Percentiles rank a stretch among this genome's conserved stretches.
phyloP scores from a whole-genome alignment of 2,329 filamentous ascomycete genomes.

The Phoma herbarum region DNA sequence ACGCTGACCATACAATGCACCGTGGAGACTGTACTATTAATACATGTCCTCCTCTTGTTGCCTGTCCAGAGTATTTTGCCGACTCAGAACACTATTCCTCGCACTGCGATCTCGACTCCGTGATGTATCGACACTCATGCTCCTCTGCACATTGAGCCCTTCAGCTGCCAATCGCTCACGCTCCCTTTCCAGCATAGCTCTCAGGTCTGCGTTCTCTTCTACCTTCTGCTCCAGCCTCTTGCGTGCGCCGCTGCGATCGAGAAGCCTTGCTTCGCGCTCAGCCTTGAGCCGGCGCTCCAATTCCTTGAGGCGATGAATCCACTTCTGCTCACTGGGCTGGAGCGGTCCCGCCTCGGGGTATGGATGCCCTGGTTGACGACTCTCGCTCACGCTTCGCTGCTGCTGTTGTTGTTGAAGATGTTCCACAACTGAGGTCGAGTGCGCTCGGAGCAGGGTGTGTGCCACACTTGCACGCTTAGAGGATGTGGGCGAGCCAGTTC shows the following conservation, averaged over 20 bases:
- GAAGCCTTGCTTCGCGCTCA: slow-evolving; percentile 83
- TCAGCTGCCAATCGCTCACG: slow-evolving; percentile 46
- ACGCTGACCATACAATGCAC: slow-evolving; percentile 2
- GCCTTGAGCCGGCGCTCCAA: slow-evolving; percentile 88
- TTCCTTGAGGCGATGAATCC: slow-evolving; percentile 86
- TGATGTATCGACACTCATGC: slow-evolving; percentile 29
- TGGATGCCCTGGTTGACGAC: slow-evolving; percentile 35
- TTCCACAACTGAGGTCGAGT: slow-evolving; percentile 62
- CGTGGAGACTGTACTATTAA: slow-evolving; percentile 1
- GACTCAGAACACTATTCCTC: slow-evolving; percentile 37
- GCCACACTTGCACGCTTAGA: slow-evolving; percentile 56
- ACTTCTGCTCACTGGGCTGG: slow-evolving; percentile 72
- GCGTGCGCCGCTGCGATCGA: slow-evolving; percentile 84
- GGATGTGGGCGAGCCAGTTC: slow-evolving; percentile 40
- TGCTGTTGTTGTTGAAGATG: slow-evolving; percentile 39
- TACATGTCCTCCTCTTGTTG: slow-evolving; percentile 22
- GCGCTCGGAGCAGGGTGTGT: slow-evolving; percentile 64
- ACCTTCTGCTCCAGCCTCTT: slow-evolving; percentile 81
- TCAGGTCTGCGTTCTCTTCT: slow-evolving; percentile 75
- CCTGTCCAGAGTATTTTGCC: slow-evolving; percentile 7
- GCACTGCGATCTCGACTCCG: slow-evolving; percentile 24
- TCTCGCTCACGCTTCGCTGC: slow-evolving; percentile 12
- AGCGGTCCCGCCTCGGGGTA: slow-evolving; percentile 49
- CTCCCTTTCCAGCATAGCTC: slow-evolving; percentile 69
- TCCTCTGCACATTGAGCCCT: slow-evolving; percentile 25